Conservation (phyloP, 1,139 yeast species). For the Debaryomyces coudertii region DNA sequence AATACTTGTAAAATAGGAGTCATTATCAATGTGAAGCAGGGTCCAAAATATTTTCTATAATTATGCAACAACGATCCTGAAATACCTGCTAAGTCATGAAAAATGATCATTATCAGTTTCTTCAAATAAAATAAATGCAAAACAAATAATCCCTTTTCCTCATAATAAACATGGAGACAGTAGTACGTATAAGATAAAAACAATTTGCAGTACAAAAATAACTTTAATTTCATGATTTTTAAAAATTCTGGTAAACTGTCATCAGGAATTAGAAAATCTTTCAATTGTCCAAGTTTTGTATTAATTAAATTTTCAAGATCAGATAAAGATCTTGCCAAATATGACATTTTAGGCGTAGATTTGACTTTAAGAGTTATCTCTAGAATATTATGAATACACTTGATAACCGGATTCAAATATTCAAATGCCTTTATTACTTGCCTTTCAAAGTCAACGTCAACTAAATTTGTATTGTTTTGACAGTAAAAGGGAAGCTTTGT, state of each 20-base stretch:
- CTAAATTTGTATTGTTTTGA: background rate
- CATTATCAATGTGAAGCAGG: background rate
- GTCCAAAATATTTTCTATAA: background rate
- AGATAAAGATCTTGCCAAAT: background rate
- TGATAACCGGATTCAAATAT: background rate
- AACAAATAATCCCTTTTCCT: slow-evolving; percentile 17
- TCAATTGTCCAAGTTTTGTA: background rate
- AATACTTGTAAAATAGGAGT: background rate
- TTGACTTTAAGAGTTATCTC: background rate
- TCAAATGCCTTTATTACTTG: background rate
- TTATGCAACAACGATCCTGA: background rate
- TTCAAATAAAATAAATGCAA: slow-evolving; percentile 23
- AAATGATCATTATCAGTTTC: slow-evolving; percentile 14
- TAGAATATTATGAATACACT: background rate
- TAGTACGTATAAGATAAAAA: slow-evolving; percentile 19
- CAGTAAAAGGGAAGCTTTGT: slow-evolving; percentile 19
- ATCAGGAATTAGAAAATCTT: background rate
- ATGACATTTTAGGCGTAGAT: background rate
- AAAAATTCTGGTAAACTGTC: slow-evolving; percentile 1
- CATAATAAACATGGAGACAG: slow-evolving; percentile 22
- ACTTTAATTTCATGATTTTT: slow-evolving; percentile 12
- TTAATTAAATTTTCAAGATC: background rate
- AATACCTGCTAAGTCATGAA: slow-evolving; percentile 6
- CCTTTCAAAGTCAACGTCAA: slow-evolving; percentile 4
- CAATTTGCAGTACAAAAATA: slow-evolving; percentile 16